Evolutionary conservation across 1,139 yeast species (phyloP), one percentile per base, ranked within the genome.

Genomic region (Candida pseudocylindracea): DNA sequence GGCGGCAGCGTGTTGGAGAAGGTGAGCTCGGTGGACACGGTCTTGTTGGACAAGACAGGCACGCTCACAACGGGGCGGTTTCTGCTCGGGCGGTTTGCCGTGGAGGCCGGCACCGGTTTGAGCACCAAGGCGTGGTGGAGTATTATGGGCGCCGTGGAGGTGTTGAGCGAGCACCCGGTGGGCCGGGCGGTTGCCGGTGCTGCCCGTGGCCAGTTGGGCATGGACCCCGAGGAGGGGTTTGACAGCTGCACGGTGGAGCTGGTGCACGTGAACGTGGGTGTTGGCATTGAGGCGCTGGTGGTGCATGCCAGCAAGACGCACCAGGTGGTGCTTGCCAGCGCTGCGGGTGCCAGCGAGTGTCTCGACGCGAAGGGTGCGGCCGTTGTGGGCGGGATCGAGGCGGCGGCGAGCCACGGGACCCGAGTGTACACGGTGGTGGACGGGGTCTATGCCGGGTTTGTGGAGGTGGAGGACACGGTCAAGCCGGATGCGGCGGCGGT

Each of bases 1-100:
- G 94, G 96, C 33, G 98, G 96, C 20, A 92, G 78, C 35, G 67
- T 79, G 10, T 63, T 91, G 38, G 98, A 91, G 48, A 63, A 58
- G 34, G 75, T 92, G 7, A 67, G 68, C 42, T 53, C 61, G 12
- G 58, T 83, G 29, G 64, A 74, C 38, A 62, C 72, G 4, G 53
- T 53, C 20, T 15, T 15, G 20, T 15, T 15, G 20, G 20, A 15
- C 20, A 15, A 15, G 20, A 15, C 20, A 6, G 20, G 20, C 20
- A 15, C 20, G 20, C 20, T 15, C 20, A 15, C 20, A 4, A 15
- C 20, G 6, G 20, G 20, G 20, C 20, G 4, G 20, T 15, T 15
- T 15, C 20, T 15, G 20, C 20, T 15, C 20, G 26, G 10, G 4
- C 10, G 8, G 10, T 25, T 9, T 9, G 10, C 4, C 3, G 9